Percentiles rank a stretch among this genome's conserved stretches.
Conservation (phyloP, 2,329 filamentous ascomycete species). For the Fusarium nygamai region DNA sequence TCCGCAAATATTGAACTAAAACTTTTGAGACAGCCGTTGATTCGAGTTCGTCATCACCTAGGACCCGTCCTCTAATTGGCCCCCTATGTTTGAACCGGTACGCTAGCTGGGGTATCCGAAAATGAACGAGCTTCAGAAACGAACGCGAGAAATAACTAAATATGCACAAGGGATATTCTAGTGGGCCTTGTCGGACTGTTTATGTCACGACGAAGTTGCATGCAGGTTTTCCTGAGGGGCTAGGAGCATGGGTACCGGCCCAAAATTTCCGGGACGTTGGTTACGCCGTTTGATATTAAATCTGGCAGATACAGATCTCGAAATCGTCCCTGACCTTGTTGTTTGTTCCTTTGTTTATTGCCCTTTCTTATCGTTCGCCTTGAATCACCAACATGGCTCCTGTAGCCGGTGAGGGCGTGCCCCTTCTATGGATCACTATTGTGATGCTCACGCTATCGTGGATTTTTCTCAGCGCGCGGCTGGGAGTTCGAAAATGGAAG, state of each 20-base stretch:
- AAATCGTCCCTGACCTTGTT: not conserved
- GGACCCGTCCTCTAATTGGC: not conserved
- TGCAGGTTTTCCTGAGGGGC: not conserved
- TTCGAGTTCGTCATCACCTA: not conserved
- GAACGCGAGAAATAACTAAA: not conserved
- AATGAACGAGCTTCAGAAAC: not conserved
- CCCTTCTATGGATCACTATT: constrained; percentile 29
- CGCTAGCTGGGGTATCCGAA: not conserved
- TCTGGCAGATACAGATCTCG: not conserved
- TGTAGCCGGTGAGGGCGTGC: constrained; percentile 24
- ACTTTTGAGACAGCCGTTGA: not conserved
- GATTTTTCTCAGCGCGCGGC: constrained; percentile 1
- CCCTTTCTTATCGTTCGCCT: not conserved
- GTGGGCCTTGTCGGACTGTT: not conserved
- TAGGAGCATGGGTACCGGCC: not conserved
- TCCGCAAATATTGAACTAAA: not conserved
- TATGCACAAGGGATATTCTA: no score
- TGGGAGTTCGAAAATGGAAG: constrained; percentile 28
- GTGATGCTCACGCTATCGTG: constrained; percentile 28
- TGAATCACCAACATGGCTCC: constrained; percentile 8
- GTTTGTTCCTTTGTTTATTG: not conserved
- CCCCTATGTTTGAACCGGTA: not conserved
- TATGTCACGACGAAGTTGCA: not conserved
- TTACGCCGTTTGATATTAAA: not conserved
- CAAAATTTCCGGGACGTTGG: not conserved